Base-by-base conservation (phyloP, 1,139 yeast species). In the Yamadazyma triangularis region DNA sequence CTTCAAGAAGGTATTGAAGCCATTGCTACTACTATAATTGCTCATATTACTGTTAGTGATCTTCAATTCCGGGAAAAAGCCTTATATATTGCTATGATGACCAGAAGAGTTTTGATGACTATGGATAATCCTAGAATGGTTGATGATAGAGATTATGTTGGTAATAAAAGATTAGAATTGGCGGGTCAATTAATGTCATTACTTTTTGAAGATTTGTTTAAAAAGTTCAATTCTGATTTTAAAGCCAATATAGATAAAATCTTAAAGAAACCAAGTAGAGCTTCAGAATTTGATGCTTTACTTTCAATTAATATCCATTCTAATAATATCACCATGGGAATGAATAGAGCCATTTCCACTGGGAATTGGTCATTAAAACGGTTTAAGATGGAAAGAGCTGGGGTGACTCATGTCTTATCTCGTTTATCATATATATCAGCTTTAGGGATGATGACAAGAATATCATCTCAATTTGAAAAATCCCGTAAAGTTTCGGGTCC, bases 361-460 rank as follows among this genome's bases (percentile, higher is more conserved):
- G 99, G 99, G 46, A 91, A 91, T 56, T 91, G 99, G 99, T 87
- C 96, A 1, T 72, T 91, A 54, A 91, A 91, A 61, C 87, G 99
- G 66, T 91, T 91, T 71, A 91, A 89, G 80, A 91, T 91, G 99
- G 98, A 93, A 64, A 78, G 98, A 42, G 98, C 99, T 0, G 99
- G 99, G 62, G 98, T 91, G 30, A 93, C 99, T 4, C 98, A 91
- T 55, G 97, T 91, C 27, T 68, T 91, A 34, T 82, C 94, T 36
- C 73, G 99, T 52, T 67, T 91, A 36, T 85, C 95, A 20, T 91
- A 88, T 55, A 91, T 91, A 31, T 81, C 95, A 8, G 99, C 98
- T 0, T 67, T 91, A 40, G 99, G 99, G 49, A 91, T 91, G 99
- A 91, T 91, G 99, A 91, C 99, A 11, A 85, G 99, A 68, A 93